Evolutionary conservation across 345 rosid species (phyloP), one percentile per base, ranked within the genome.

Genomic region (Aquilaria yunnanensis): DNA sequence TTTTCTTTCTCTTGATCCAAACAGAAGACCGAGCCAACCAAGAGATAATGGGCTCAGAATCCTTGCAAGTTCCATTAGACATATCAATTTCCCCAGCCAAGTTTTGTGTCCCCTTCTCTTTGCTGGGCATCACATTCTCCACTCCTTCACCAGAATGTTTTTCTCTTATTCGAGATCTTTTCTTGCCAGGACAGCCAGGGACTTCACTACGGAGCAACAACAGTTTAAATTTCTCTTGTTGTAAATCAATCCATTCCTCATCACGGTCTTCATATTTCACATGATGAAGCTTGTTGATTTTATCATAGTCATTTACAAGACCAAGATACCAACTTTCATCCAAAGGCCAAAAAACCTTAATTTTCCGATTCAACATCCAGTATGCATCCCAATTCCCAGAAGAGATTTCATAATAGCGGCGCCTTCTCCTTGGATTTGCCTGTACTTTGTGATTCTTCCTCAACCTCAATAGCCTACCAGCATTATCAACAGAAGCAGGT

Each of bases 201-300:
- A 81, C 83, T 78, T 90, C 97, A 67, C 85, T 53, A 48, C 92
- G 90, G 50, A 88, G 82, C 73, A 90, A 73, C 77, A 90, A 72
- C 51, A 90, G 81, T 74, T 90, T 90, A 67, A 88, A 83, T 76
- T 85, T 80, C 78, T 90, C 97, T 68, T 73, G 81, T 51, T 80
- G 82, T 54, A 90, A 83, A 70, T 80, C 65, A 49, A 90, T 83
- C 97, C 97, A 90, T 73, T 90, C 97, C 70, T 90, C 96, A 74
- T 90, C 97, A 10, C 92, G 90, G 71, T 90, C 97, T 72, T 90
- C 96, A 81, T 90, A 90, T 70, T 84, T 87, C 45, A 90, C 77
- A 75, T 90, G 97, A 76, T 90, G 96, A 72, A 81, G 85, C 67
- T 78, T 88, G 75, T 68, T 84, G 60, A 74, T 85, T 56, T 71